These are phyloP conservation scores for Torulaspora quercuum DNA, from an alignment of 805 yeast species.

Conservation along the genomic window DNA sequence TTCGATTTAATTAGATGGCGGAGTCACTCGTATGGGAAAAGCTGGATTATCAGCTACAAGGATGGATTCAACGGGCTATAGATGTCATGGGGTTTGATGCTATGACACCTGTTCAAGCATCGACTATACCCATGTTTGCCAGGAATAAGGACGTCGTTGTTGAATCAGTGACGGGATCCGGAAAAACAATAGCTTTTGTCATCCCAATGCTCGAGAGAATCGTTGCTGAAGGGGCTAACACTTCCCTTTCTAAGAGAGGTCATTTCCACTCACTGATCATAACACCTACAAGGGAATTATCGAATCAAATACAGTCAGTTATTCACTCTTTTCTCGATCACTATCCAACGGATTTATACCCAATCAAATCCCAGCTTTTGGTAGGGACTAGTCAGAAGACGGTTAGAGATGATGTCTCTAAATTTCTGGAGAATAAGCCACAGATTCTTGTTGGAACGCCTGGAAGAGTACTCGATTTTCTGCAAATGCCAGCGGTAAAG, in stretches of 20 bases:
- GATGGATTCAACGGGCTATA: conserved; percentile 70
- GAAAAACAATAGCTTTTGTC: conserved; percentile 90
- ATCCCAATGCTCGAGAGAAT: conserved; percentile 77
- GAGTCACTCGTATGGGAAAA: conserved; percentile 61
- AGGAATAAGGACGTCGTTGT: conserved; percentile 92
- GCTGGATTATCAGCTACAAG: conserved; percentile 49
- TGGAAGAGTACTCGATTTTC: conserved; percentile 77
- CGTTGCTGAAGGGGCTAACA: conserved; percentile 35
- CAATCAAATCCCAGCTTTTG: conserved; percentile 55
- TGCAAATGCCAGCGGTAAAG: conserved; percentile 54
- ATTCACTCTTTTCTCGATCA: conserved; percentile 55
- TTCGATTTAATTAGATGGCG: conserved; percentile 20
- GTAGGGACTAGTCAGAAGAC: conserved; percentile 52
- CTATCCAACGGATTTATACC: conserved; percentile 45
- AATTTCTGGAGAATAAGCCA: conserved; percentile 53
- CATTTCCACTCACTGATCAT: conserved; percentile 68
- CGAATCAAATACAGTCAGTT: conserved; percentile 68
- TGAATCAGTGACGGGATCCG: conserved; percentile 97
- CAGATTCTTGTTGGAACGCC: conserved; percentile 89
- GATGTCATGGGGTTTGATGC: conserved; percentile 66
- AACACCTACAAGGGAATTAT: conserved; percentile 64
- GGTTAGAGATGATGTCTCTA: conserved; percentile 67
- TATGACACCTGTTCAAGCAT: conserved; percentile 98
- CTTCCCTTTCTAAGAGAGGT: conserved; percentile 48
- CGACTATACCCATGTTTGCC: conserved; percentile 80